Conservation (phyloP, 805 yeast genomes). For the Monosporozyma unispora region DNA sequence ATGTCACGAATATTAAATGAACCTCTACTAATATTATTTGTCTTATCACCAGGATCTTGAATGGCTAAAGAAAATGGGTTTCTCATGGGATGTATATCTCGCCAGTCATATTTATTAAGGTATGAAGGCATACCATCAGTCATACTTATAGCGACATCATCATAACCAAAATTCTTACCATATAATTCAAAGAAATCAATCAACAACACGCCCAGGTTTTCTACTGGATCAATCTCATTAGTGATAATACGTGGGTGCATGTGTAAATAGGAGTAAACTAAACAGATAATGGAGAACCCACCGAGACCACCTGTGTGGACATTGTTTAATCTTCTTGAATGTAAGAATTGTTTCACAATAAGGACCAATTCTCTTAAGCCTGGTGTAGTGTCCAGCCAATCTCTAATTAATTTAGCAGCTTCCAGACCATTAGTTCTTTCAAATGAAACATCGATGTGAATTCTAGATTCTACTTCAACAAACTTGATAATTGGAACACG, state of each 20-base stretch:
- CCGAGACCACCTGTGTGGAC: slow-evolving; percentile 94
- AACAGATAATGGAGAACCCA: slow-evolving; percentile 85
- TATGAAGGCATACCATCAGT: slow-evolving; percentile 48
- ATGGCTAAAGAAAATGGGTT: slow-evolving; percentile 60
- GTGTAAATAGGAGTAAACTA: slow-evolving; percentile 68
- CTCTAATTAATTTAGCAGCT: slow-evolving; percentile 69
- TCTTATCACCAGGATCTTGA: slow-evolving; percentile 79
- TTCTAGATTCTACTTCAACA: slow-evolving; percentile 58
- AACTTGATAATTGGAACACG: slow-evolving; percentile 92
- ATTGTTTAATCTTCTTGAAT: slow-evolving; percentile 68
- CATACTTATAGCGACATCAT: slow-evolving; percentile 62
- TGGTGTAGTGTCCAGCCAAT: slow-evolving; percentile 66
- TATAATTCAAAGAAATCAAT: slow-evolving; percentile 90
- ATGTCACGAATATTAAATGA: slow-evolving; percentile 72
- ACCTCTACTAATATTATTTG: slow-evolving; percentile 80
- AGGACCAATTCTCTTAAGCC: slow-evolving; percentile 77
- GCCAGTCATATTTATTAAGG: slow-evolving; percentile 46
- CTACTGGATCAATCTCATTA: slow-evolving; percentile 53
- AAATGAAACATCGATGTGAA: slow-evolving; percentile 84
- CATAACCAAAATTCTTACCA: slow-evolving; percentile 84
- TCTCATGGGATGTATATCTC: slow-evolving; percentile 41
- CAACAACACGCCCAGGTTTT: slow-evolving; percentile 75
- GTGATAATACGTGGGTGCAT: slow-evolving; percentile 73
- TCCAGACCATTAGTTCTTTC: slow-evolving; percentile 75
- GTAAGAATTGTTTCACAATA: slow-evolving; percentile 74